phyloP scores from a whole-genome alignment of 139 green algal genomes.

The Zygnema circumcarinatum region DNA sequence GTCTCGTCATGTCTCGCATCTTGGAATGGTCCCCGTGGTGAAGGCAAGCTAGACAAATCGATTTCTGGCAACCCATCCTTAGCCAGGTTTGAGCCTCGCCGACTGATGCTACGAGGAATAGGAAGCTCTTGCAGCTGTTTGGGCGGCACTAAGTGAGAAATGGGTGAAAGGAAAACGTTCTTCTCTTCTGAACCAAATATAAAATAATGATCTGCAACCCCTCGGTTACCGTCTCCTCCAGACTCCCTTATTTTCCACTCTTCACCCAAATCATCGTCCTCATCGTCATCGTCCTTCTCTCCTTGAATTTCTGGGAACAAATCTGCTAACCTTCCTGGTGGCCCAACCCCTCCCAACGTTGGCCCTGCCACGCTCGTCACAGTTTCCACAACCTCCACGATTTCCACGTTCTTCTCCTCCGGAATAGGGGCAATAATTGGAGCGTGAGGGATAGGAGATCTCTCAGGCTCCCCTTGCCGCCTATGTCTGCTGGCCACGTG shows the following conservation, averaged over 20 bases:
- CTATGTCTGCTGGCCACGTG: slow-evolving; percentile 30
- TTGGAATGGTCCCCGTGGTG: neutral
- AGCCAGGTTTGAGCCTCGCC: neutral
- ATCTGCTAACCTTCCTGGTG: neutral
- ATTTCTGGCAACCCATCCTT: neutral
- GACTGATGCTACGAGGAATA: neutral
- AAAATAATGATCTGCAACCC: neutral
- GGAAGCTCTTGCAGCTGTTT: neutral
- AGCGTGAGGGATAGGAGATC: slow-evolving; percentile 19
- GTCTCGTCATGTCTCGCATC: neutral
- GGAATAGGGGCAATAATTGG: slow-evolving; percentile 6
- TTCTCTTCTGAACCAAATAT: neutral
- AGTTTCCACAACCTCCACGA: neutral
- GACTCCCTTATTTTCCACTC: neutral
- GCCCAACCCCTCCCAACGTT: neutral
- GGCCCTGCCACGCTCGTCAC: neutral
- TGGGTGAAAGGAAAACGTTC: neutral
- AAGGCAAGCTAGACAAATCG: neutral
- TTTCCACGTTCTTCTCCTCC: slow-evolving; percentile 11
- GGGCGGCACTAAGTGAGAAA: neutral
- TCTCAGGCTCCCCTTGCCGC: neutral
- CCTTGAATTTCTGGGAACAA: slow-evolving; percentile 6
- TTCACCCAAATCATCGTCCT: slow-evolving; percentile 27
- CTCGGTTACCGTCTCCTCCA: neutral
- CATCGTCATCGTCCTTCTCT: slow-evolving; percentile 26